Evolutionary conservation across 73 alveolate genomes (phyloP).

Genomic region (Symbiodinium natans): DNA sequence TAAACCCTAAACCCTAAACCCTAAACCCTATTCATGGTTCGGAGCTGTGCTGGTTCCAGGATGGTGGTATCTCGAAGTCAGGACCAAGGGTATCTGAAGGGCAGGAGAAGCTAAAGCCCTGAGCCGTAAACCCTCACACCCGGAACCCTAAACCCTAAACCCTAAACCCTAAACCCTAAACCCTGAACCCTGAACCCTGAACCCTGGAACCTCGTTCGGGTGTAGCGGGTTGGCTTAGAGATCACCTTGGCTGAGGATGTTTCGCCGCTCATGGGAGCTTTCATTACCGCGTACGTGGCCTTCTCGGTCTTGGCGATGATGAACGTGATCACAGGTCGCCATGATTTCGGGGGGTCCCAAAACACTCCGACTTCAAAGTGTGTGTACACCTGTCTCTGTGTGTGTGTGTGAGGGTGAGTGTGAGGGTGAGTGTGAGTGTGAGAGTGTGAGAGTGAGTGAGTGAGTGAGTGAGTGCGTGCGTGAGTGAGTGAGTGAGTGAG

Average conservation of each 20-base stretch:
- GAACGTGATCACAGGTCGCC: slow-evolving; percentile 79
- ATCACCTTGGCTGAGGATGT: slow-evolving; percentile 13
- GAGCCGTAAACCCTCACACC: no score
- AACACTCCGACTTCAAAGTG: neutral
- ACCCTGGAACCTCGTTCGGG: neutral
- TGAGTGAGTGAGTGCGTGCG: no score
- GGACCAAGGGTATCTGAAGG: no score
- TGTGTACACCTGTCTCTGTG: neutral
- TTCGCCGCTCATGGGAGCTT: slow-evolving; percentile 84
- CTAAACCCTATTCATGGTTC: slow-evolving; percentile 1
- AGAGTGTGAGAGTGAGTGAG: neutral
- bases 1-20: neutral
- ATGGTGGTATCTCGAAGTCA: no score
- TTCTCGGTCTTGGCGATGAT: slow-evolving; percentile 93
- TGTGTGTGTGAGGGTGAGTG: neutral
- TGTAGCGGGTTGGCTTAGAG: neutral
- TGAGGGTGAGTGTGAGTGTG: neutral
- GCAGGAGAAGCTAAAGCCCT: no score
- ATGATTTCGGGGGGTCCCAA: no score
- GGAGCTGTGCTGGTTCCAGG: no score
- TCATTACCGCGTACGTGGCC: slow-evolving; percentile 65
- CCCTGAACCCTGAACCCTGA: neutral
- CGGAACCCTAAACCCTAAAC: neutral
- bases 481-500: no score
- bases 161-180: neutral